A percentile compares a stretch with the other conserved stretches of the same genome.
These are phyloP conservation scores for Cudoniella acicularis DNA, from an alignment of 495 filamentous ascomycete genomes.

Conservation along the genomic window DNA sequence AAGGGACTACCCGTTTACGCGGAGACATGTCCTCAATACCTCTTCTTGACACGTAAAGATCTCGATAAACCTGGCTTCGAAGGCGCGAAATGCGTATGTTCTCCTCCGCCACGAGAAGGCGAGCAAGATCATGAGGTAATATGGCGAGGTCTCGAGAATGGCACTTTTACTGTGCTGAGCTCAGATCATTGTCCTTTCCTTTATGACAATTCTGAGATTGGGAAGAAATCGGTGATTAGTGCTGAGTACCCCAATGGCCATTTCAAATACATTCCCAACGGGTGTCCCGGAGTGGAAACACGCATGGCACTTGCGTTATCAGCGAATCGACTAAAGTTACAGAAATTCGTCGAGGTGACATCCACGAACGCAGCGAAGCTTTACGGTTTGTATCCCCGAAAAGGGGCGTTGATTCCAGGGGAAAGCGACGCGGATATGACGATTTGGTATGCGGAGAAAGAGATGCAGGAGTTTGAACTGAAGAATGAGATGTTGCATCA, in stretches of 20 bases:
- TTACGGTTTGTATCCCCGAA: conserved; percentile 53
- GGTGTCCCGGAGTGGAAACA: conserved; percentile 58
- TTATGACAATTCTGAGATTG: conserved; percentile 43
- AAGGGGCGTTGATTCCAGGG: conserved; percentile 53
- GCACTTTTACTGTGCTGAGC: conserved; percentile 48
- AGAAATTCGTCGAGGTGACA: conserved; percentile 57
- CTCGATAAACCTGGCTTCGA: conserved; percentile 48
- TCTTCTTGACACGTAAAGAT: conserved; percentile 53
- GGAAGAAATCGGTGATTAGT: conserved; percentile 44
- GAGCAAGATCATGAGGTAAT: conserved; percentile 39
- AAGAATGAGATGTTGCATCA: conserved; percentile 55
- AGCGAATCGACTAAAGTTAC: conserved; percentile 42
- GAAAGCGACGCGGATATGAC: conserved; percentile 50
- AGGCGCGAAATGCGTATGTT: conserved; percentile 51
- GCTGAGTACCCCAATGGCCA: conserved; percentile 41
- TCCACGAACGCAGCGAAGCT: conserved; percentile 57
- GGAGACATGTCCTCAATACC: conserved; percentile 64
- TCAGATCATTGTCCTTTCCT: conserved; percentile 55
- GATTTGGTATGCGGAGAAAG: conserved; percentile 48
- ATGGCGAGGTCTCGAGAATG: conserved; percentile 43
- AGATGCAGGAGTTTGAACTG: conserved; percentile 36
- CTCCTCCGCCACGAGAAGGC: conserved; percentile 36
- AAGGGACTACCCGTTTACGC: conserved; percentile 53
- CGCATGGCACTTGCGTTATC: conserved; percentile 46
- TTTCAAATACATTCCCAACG: conserved; percentile 56